Conservation (phyloP, 257 asterid species). For the Solanum rostratum region DNA sequence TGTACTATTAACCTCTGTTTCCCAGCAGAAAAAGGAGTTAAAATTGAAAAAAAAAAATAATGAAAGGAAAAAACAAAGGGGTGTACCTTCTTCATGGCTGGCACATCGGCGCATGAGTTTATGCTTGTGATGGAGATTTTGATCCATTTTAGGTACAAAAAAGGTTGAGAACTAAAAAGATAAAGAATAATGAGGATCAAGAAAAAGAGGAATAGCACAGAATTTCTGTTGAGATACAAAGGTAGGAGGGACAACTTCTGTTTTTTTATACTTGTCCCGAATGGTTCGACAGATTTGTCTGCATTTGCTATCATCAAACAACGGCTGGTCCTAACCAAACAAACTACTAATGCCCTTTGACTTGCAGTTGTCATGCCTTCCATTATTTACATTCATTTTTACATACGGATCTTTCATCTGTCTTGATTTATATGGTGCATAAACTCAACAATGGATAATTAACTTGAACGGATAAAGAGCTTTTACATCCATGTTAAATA, state of each 20-base stretch:
- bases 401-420: background rate
- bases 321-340: conserved; percentile 7
- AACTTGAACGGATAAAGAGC: background rate
- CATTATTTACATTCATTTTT: background rate
- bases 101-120: background rate
- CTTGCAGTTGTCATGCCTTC: conserved; percentile 8
- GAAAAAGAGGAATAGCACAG: background rate
- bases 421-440: background rate
- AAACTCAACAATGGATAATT: background rate
- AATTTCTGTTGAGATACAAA: background rate
- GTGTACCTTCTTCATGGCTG: background rate
- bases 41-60: no score
- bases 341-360: conserved; percentile 1
- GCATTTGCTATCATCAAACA: background rate
- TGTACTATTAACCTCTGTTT: conserved; percentile 32
- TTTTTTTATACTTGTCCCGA: conserved; percentile 1
- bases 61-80: background rate
- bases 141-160: background rate
- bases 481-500: background rate
- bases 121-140: background rate
- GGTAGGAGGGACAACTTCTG: background rate
- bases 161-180: background rate
- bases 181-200: background rate
- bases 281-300: conserved; percentile 3
- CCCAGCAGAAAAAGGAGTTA: background rate